These are phyloP conservation scores for Monsonia emarginata DNA, from an alignment of 441 rosid genomes.

Conservation along the genomic window DNA sequence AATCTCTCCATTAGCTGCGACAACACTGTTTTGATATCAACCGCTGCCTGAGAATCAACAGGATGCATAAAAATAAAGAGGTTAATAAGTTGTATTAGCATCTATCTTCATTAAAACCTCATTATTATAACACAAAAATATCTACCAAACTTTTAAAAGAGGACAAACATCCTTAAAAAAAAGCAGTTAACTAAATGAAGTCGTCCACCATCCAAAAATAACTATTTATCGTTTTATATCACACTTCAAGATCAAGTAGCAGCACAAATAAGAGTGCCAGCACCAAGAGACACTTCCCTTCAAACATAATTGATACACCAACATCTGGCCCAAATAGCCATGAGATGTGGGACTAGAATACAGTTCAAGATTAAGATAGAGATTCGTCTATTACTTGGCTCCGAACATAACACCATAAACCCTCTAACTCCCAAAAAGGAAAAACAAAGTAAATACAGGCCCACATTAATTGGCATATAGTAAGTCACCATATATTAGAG, in stretches of 20 bases:
- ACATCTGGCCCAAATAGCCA: background rate
- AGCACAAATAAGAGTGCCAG: background rate
- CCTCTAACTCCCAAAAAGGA: background rate
- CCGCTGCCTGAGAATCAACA: conserved; percentile 41
- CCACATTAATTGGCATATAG: background rate
- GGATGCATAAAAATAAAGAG: conserved; percentile 3
- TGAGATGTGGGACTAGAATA: background rate
- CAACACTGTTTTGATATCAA: conserved; percentile 52
- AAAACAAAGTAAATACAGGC: background rate
- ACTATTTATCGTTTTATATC: background rate
- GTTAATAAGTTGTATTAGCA: background rate
- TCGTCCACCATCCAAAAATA: background rate
- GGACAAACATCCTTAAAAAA: background rate
- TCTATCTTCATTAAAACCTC: background rate
- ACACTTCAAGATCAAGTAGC: background rate
- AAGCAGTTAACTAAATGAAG: background rate
- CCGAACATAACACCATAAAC: background rate
- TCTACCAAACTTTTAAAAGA: background rate
- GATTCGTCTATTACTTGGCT: background rate
- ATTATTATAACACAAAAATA: background rate
- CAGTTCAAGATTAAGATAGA: background rate
- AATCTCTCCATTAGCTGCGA: conserved; percentile 59
- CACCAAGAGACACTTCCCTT: conserved; percentile 1
- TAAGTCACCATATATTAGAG: background rate
- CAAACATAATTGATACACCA: background rate